Base-by-base conservation (phyloP, 2,329 filamentous ascomycete genomes). In the Colletotrichum chlorophyti region DNA sequence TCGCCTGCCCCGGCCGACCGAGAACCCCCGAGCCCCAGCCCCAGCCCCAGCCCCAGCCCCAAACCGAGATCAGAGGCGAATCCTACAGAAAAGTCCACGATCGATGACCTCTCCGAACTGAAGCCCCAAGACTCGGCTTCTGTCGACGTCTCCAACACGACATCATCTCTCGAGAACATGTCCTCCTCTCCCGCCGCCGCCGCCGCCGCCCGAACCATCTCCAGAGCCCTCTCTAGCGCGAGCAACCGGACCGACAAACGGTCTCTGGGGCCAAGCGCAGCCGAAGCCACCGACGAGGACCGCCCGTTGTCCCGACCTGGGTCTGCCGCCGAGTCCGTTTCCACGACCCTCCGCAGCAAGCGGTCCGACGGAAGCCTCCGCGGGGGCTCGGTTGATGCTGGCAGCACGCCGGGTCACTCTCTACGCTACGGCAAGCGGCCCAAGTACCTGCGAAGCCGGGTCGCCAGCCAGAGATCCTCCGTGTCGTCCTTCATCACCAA, bases 401-500 rank as follows among this genome's bases (percentile, higher is more conserved):
- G 78, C 17, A 77, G 70, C 63, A 81, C 77, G 4, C 75, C 78
- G 0, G 80, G 80, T 7, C 70, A 76, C 42, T 74, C 79, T 1
- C 72, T 85, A 21, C 77, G 78, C 37, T 70, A 72, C 47, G 74
- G 73, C n/a, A 76, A 70, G 46, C 76, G 81, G 29, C 83, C 84
- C 11, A 85, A 82, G 63, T 87, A 83, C 62, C 71, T 88, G 15
- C 80, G 81, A 51, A 87, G 82, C 67, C 79, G 83, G 31, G 79
- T 81, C 65, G 77, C 76, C 31, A 87, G 84, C 68, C 81, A 85
- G 63, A 76, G 83, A 51, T 88, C 85, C 4, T 88, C 85, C 2
- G 77, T 82, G 3, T 88, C 85, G 1, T 88, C 85, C 1, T 81
- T 84, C 35, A 68, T 76, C n/a, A 81, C 81, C 14, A 83, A 82